These are phyloP conservation scores for Onygenales sp. DNA, from an alignment of 2,329 filamentous ascomycete genomes.

Conservation along the genomic window DNA sequence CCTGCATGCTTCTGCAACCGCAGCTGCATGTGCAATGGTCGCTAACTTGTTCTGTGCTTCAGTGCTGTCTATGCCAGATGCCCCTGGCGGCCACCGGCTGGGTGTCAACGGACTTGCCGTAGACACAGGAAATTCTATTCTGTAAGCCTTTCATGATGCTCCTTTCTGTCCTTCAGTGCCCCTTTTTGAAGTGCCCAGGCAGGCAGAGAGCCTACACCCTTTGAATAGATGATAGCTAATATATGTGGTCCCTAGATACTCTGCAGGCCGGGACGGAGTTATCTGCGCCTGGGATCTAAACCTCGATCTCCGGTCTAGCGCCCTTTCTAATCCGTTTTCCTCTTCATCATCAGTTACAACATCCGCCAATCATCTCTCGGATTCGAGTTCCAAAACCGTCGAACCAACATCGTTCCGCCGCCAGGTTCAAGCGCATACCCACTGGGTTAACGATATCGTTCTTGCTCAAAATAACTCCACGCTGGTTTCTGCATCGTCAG, in stretches of 20 bases:
- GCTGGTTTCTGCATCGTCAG: slow-evolving; percentile 84
- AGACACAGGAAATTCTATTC: slow-evolving; percentile 69
- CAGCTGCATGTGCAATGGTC: neutral
- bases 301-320: slow-evolving; percentile 47
- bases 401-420: slow-evolving; percentile 46
- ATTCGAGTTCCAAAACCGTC: slow-evolving; percentile 14
- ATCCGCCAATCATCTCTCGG: slow-evolving; percentile 12
- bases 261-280: slow-evolving; percentile 86
- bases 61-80: slow-evolving; percentile 66
- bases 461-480: slow-evolving; percentile 69
- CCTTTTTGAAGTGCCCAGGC: too few species aligned
- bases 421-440: slow-evolving; percentile 74
- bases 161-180: too few species aligned
- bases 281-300: slow-evolving; percentile 93
- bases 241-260: slow-evolving; percentile 56
- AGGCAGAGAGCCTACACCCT: too few species aligned
- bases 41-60: slow-evolving; percentile 3
- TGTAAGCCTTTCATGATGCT: slow-evolving; percentile 50
- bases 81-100: slow-evolving; percentile 75
- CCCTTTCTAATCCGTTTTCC: slow-evolving; percentile 19
- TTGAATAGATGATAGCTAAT: neutral
- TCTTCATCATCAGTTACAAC: slow-evolving; percentile 22
- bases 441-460: slow-evolving; percentile 92
- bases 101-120: slow-evolving; percentile 92
- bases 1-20: neutral